Conservation (phyloP, 768 basidiomycete genomes). For the Lactifluus subvellereus region DNA sequence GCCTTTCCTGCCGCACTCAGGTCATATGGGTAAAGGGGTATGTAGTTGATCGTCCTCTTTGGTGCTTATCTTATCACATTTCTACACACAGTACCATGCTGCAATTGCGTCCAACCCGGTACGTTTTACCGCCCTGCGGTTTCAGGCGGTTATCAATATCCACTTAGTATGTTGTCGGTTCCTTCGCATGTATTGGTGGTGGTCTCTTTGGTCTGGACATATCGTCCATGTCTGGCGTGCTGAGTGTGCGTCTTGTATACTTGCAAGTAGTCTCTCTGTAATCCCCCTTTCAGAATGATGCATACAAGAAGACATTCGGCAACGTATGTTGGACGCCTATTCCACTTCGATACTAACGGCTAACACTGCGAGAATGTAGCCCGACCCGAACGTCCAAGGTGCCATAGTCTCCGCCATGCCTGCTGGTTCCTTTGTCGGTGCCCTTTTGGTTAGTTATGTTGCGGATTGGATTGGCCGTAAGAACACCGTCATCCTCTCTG, state of each 20-base stretch:
- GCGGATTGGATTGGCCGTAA: constrained; percentile 64
- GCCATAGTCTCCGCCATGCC: constrained; percentile 78
- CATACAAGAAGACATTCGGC: constrained; percentile 32
- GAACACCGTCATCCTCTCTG: constrained; percentile 58
- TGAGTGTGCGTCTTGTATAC: constrained; percentile 40
- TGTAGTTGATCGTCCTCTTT: constrained; percentile 6
- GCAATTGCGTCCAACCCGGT: constrained; percentile 57
- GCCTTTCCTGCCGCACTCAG: neutral
- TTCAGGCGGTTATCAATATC: neutral
- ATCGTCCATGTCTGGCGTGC: constrained; percentile 74
- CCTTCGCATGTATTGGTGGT: constrained; percentile 78
- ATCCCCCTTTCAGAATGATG: constrained; percentile 29
- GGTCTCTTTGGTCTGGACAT: constrained; percentile 78
- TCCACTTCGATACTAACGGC: neutral
- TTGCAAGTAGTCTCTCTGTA: neutral
- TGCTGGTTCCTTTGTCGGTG: constrained; percentile 63
- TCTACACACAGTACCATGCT: constrained; percentile 42
- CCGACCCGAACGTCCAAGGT: constrained; percentile 53
- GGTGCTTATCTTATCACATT: neutral
- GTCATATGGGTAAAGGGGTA: constrained; percentile 30
- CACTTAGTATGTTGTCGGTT: constrained; percentile 68
- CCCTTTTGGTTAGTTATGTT: constrained; percentile 54
- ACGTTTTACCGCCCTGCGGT: constrained; percentile 14
- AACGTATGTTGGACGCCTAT: constrained; percentile 19
- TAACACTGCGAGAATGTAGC: constrained; percentile 29